Base-by-base conservation (phyloP, 1,139 yeast species). In the Pichia sp. region DNA sequence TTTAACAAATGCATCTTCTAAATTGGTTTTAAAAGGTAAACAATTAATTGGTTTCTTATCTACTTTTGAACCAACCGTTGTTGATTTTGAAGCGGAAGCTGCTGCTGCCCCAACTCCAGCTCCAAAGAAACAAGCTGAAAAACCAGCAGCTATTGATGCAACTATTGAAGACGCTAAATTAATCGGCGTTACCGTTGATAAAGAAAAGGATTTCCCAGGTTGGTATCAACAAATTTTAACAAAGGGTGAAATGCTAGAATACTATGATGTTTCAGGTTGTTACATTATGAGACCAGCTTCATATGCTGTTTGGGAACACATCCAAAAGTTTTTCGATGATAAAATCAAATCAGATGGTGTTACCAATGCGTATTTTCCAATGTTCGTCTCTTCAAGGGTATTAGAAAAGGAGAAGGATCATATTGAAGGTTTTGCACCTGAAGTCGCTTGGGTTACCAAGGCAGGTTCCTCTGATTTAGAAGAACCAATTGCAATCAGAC, bases 341-440 rank as follows among this genome's bases (percentile, higher is more conserved):
- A 74, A 76, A 59, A 94, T 94, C 70, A 89, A 86, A 73, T 74
- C 78, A 51, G 69, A 92, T 64, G 98, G 97, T 53, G 98, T 94
- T 51, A 82, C 84, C 62, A 92, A 92, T 70, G 84, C 97, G 26
- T 92, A 92, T 68, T 94, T 94, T 85, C 99, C 99, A 57, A 87
- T 94, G 96, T 94, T 94, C 65, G 98, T 94, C 43, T 89, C 97
- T 12, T 76, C 88, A 46, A 79, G 81, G 59, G 98, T 92, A 32
- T 76, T 94, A 62, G 97, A 92, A 70, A 88, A 85, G 72, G 99
- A 94, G 74, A 94, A 94, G 72, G 99, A 94, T 67, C 99, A 94
- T 67, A 83, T 94, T 62, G 98, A 94, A 70, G 99, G 99, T 37
- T 94, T 94, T 68, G 98, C 99, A 44, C 98, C 99, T 29, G 99